These are phyloP conservation scores for Triangularia setosa DNA, from an alignment of 2,329 filamentous ascomycete genomes.

Conservation along the genomic window DNA sequence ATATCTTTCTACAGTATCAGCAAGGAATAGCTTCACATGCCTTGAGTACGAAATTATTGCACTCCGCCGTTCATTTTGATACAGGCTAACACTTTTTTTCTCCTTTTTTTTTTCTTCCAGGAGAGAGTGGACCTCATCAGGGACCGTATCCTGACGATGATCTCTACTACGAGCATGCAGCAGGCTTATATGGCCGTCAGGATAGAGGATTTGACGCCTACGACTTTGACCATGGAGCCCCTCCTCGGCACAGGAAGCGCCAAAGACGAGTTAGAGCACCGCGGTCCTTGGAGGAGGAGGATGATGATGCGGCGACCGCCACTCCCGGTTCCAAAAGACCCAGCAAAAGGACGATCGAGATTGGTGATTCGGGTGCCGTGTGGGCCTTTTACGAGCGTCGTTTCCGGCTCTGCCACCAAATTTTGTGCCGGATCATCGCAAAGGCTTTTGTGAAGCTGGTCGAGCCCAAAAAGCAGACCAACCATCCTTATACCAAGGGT, in stretches of 20 bases:
- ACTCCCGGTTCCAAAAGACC: constrained; percentile 34
- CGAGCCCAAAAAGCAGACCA: constrained; percentile 73
- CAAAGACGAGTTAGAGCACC: constrained; percentile 25
- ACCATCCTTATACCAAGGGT: constrained; percentile 66
- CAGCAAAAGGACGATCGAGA: constrained; percentile 48
- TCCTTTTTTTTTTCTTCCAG: too few relatives aligned
- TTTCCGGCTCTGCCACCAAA: constrained; percentile 66
- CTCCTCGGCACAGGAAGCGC: constrained; percentile 37
- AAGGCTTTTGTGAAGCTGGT: constrained; percentile 74
- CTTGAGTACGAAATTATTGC: not conserved
- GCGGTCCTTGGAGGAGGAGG: constrained; percentile 40
- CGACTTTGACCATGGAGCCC: constrained; percentile 24
- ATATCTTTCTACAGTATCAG: constrained; percentile 36
- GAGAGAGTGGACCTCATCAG: not conserved
- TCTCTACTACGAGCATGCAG: not conserved
- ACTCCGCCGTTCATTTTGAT: not conserved
- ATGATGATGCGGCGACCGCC: constrained; percentile 40
- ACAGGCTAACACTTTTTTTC: not conserved
- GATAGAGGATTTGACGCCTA: not conserved
- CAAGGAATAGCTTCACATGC: constrained; percentile 24
- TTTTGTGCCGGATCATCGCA: constrained; percentile 66
- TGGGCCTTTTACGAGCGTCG: constrained; percentile 58
- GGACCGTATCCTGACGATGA: not conserved
- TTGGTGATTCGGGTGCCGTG: constrained; percentile 52
- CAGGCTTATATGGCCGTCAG: not conserved